Evolutionary conservation across 108 stramenopile species (phyloP), one percentile per base, ranked within the genome.

Genomic region (Discostella pseudostelligera): DNA sequence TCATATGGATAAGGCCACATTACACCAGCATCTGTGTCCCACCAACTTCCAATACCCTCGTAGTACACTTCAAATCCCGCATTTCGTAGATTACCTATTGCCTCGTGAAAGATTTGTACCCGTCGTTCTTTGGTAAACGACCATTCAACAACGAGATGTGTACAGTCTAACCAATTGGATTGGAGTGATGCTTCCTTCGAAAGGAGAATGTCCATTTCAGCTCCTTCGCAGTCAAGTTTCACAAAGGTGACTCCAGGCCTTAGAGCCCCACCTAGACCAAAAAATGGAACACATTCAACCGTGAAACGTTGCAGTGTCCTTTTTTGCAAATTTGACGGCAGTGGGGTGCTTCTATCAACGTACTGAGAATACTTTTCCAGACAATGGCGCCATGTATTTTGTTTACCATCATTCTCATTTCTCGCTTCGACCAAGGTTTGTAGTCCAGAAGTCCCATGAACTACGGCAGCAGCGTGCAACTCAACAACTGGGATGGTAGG

Each of bases 71-170:
- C 43, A 64, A 83, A 83, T 11, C 79, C 82, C 12, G 82, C 79
- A 17, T 39, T 39, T 60, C 39, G 21, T 32, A 83, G 24, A 62
- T 81, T 81, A 16, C 13, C 13, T 28, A 83, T 40, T 45, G 79
- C 79, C 39, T 53, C 46, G 29, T 81, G 82, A 56, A 83, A 78
- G n/a, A 73, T 40, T 40, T 36, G 39, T 11, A 81, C 79, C 17
- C 82, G 53, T 0, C 76, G 71, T 49, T 83, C 82, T 69, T 83
- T 83, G 11, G 82, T 83, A 53, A 83, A 83, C 3, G 82, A 83
- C 79, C 79, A 83, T 35, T 83, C 82, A 21, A 77, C 25, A 8
- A 80, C 82, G n/a, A 83, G 42, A 60, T 80, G 70, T 39, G 79
- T 83, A 12, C 72, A 71, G 53, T 83, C 82, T 35, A 76, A 43